A percentile compares a stretch with the other conserved stretches of the same genome.
These are phyloP conservation scores for Aspergillus novoparasiticus DNA, from an alignment of 2,329 filamentous ascomycete species.

Conservation along the genomic window DNA sequence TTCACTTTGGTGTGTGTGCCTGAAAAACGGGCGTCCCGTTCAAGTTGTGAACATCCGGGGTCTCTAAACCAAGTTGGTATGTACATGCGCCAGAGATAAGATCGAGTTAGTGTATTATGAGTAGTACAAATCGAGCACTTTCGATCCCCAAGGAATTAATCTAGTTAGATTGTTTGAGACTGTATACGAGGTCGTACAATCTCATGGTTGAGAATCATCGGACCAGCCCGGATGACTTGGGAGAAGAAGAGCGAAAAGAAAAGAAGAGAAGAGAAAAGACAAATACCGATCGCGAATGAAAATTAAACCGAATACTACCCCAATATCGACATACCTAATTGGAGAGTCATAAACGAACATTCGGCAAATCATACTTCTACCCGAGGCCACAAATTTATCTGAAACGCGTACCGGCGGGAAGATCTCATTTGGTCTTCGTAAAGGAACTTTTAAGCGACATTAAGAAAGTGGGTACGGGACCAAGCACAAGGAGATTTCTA, in stretches of 20 bases:
- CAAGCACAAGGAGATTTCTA: background rate
- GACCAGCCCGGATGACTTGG: background rate
- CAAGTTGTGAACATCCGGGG: background rate
- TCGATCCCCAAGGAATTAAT: background rate
- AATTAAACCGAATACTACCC: background rate
- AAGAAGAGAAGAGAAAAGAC: background rate
- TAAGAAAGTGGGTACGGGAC: background rate
- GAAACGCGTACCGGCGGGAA: slow-evolving; percentile 7
- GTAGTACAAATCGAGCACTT: background rate
- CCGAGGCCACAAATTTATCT: slow-evolving; percentile 7
- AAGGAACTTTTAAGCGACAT: background rate
- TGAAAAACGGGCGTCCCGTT: background rate
- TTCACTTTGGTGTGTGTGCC: background rate
- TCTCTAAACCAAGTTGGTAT: background rate
- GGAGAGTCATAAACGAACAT: background rate
- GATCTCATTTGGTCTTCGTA: background rate
- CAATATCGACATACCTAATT: background rate
- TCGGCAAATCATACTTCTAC: slow-evolving; percentile 8
- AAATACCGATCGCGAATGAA: background rate
- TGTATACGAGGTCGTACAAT: background rate
- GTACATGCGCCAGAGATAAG: background rate
- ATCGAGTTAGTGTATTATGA: background rate
- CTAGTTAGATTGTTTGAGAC: background rate
- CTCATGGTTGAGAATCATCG: background rate
- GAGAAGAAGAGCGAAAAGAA: background rate